Conservation (phyloP, 306 rosid species). For the Coriaria nepalensis region DNA sequence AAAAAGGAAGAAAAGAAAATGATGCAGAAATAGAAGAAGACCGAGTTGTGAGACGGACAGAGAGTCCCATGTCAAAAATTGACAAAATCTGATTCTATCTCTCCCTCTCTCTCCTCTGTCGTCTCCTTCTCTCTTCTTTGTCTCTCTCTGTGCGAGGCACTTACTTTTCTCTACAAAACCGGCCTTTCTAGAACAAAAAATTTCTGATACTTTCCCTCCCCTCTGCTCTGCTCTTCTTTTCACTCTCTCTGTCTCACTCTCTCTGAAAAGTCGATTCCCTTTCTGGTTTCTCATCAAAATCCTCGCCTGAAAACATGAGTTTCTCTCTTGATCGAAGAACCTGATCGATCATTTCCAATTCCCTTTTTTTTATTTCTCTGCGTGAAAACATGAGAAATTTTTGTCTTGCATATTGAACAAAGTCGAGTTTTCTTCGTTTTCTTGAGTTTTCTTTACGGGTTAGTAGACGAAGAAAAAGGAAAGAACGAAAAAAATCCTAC, state of each 20-base stretch:
- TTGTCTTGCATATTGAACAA: too few relatives aligned
- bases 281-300: conserved; percentile 1
- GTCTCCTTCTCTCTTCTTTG: conserved; percentile 1
- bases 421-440: too few relatives aligned
- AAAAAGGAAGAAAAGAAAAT: too few relatives aligned
- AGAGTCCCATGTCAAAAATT: too few relatives aligned
- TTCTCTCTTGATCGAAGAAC: too few relatives aligned
- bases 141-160: too few relatives aligned
- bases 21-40: too few relatives aligned
- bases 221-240: background rate
- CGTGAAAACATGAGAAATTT: background rate
- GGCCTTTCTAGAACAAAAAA: conserved; percentile 8
- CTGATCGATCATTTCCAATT: too few relatives aligned
- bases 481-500: background rate
- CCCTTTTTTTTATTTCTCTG: background rate
- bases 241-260: background rate
- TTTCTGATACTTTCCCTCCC: conserved; percentile 3
- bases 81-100: background rate
- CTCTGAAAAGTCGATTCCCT: conserved; percentile 10
- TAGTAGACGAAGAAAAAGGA: conserved; percentile 11
- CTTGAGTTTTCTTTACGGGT: conserved; percentile 46
- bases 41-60: too few relatives aligned
- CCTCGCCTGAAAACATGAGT: background rate
- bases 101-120: background rate
- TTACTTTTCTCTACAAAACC: conserved; percentile 1